Base-by-base conservation (phyloP, 2,329 filamentous ascomycete genomes). In the Salinomyces thailandicus region DNA sequence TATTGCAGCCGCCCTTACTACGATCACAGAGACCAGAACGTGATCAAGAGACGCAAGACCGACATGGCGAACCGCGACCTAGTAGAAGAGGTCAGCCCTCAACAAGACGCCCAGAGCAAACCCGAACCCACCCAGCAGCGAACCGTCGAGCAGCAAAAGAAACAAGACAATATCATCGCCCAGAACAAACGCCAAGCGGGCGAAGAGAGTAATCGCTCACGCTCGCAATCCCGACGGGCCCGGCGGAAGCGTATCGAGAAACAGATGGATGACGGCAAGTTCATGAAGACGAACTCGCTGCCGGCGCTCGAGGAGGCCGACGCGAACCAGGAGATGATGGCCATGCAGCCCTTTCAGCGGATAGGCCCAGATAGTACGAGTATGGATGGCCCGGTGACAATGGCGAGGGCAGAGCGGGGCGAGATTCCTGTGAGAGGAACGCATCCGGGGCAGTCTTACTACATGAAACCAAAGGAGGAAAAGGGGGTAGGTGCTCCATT, bases 361-460 rank as follows among this genome's bases (percentile, higher is more conserved):
- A 73, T 74, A 44, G 70, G 70, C 5, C 68, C 69, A 8, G 69
- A 72, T 44, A 65, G 62, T 49, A 71, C 71, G 31, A 68, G 63
- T 35, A 74, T 73, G 71, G 64, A 70, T 42, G 71, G 70, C 1
- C 70, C 71, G 4, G 71, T 74, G 19, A 73, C 71, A 13, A 59
- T 68, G 37, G 68, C 71, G 11, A 58, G 69, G 28, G 69, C 69
- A 24, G 62, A 67, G 61, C 55, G 71, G 43, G 70, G 69, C 18
- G 70, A 73, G 52, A 72, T 73, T 38, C 70, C 71, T 3, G 62
- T 72, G 57, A 58, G 70, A 34, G 65, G 66, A 11, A 63, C 64
- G 22, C 64, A 72, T 45, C 68, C 68, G 6, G 63, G 69, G 35
- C 65, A 72, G 48, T 62, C 66, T 5, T 64, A 67, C 43, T 58